Base-by-base conservation (phyloP, 2,329 filamentous ascomycete species). In the Teratosphaeria viscida region DNA sequence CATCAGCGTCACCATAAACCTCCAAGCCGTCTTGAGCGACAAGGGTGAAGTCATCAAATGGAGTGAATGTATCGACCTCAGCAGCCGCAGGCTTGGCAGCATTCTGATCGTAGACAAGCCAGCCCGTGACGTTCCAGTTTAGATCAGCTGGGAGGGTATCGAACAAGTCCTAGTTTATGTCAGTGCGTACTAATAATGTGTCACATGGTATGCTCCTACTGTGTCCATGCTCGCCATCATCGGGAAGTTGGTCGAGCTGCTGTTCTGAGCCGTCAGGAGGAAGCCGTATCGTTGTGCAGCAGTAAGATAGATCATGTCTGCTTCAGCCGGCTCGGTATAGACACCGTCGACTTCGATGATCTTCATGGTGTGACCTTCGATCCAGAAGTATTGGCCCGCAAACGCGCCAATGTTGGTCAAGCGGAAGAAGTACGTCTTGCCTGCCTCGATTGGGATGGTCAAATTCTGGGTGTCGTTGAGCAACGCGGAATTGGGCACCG, bases 21-120 rank as follows among this genome's bases (percentile, higher is more conserved):
- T 79, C 75, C 72, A 83, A 76, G 54, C 82, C 81, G 68, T 95
- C 89, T 58, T 82, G 78, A 0, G 91, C 88, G 0, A 86, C 79
- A 0, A 95, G 80, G 0, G 74, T 79, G 63, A 88, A 84, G 69
- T 95, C 91, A 66, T 96, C 89, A 60, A 87, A 85, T 43, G 85
- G 81, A 27, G 85, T 74, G 55, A 90, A 84, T 12, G 82, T 80
- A 53, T 86, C 78, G 2, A 91, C 70, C 0, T 78, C 60, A 0
- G 81, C 78, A 0, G 89, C 77, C 0, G 77, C 69, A 5, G 77
- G 79, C 54, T 78, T 73, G 0, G 73, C 70, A 55, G 78, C 77
- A 0, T 68, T 63, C 3, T 78, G 72, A 59, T 84, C 77, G 61
- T 85, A 85, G 1, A 82, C 74, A 1, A 85, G 74, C 78, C 77